Conservation (phyloP, 2,329 filamentous ascomycete species). For the Neoascochyta sp. region DNA sequence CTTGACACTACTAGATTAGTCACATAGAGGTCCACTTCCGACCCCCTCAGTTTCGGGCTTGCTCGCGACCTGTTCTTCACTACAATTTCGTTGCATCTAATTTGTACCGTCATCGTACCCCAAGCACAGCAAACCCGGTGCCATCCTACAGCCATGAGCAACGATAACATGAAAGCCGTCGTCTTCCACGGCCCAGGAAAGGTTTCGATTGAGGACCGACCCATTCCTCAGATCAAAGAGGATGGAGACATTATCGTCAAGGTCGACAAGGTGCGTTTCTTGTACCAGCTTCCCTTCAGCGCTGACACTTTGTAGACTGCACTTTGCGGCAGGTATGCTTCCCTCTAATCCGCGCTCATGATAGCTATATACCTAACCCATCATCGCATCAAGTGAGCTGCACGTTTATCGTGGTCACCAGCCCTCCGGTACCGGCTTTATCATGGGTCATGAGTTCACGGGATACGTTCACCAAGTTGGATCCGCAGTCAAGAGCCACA, state of each 20-base stretch:
- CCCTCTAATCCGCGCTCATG: not conserved
- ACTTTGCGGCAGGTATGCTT: slow-evolving; percentile 74
- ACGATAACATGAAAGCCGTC: slow-evolving; percentile 72
- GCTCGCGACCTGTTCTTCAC: not conserved
- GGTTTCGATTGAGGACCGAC: slow-evolving; percentile 73
- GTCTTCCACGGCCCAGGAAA: slow-evolving; percentile 77
- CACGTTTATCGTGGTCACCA: slow-evolving; percentile 84
- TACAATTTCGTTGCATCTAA: not conserved
- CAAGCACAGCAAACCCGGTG: too few species aligned
- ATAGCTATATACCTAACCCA: slow-evolving; percentile 4
- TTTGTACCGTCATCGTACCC: too few species aligned
- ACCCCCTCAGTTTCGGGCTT: not conserved
- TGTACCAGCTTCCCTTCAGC: not conserved
- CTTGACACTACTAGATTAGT: too few species aligned
- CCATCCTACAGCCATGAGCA: slow-evolving; percentile 12
- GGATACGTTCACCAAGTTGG: slow-evolving; percentile 69
- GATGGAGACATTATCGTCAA: slow-evolving; percentile 76
- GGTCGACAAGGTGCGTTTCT: slow-evolving; percentile 56
- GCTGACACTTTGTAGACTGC: slow-evolving; percentile 53
- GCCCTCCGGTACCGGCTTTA: slow-evolving; percentile 60
- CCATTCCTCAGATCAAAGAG: slow-evolving; percentile 69
- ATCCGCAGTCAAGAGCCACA: slow-evolving; percentile 62
- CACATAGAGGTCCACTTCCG: not conserved
- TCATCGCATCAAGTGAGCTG: slow-evolving; percentile 60
- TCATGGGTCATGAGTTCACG: slow-evolving; percentile 84